Evolutionary conservation across 2,329 filamentous ascomycete genomes (phyloP).

Genomic region (Neocatenulostroma microsporum): DNA sequence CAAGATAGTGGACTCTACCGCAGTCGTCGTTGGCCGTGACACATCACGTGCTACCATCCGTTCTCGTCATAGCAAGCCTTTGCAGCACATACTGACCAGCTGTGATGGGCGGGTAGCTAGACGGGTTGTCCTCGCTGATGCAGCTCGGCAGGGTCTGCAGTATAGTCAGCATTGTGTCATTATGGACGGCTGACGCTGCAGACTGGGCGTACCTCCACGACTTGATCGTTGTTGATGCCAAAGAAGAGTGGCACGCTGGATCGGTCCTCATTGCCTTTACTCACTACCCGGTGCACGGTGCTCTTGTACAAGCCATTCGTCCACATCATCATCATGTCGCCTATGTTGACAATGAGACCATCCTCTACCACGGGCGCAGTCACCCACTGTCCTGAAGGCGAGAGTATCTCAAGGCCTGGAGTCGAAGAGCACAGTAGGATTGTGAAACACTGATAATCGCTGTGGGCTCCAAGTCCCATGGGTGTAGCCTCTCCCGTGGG

Average conservation of each 20-base stretch:
- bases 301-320: slow-evolving; percentile 39
- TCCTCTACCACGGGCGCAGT: slow-evolving; percentile 35
- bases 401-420: slow-evolving; percentile 7
- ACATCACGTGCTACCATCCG: too few species aligned
- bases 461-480: too few species aligned
- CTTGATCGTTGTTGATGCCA: slow-evolving; percentile 31
- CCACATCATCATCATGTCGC: slow-evolving; percentile 44
- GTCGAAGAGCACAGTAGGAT: slow-evolving; percentile 4
- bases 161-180: slow-evolving; percentile 4
- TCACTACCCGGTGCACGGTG: slow-evolving; percentile 42
- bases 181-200: neutral
- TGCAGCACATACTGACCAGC: slow-evolving; percentile 35
- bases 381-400: slow-evolving; percentile 33
- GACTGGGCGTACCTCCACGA: slow-evolving; percentile 30
- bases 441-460: slow-evolving; percentile 5
- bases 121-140: slow-evolving; percentile 25
- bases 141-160: slow-evolving; percentile 31
- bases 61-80: too few species aligned
- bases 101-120: slow-evolving; percentile 29
- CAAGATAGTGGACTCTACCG: too few species aligned
- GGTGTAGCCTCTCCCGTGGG: too few species aligned
- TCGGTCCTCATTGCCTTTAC: slow-evolving; percentile 32
- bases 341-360: slow-evolving; percentile 43
- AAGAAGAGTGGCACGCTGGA: slow-evolving; percentile 44
- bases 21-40: too few species aligned